These are phyloP conservation scores for Geranomyces variabilis DNA, from an alignment of 192 early-diverging fungal species.

Conservation along the genomic window DNA sequence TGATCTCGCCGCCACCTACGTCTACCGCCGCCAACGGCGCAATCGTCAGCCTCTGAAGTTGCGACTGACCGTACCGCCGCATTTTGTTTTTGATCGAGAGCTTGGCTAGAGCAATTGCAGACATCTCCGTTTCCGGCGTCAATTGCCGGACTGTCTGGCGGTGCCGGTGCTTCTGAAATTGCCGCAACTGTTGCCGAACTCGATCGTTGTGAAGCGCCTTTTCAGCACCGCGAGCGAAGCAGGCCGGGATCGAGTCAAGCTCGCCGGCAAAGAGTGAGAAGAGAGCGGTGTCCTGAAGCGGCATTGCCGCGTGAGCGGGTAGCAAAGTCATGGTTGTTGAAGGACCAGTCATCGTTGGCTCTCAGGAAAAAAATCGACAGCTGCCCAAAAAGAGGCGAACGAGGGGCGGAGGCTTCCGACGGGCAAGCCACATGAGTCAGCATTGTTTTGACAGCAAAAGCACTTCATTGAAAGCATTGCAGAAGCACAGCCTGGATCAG, in stretches of 20 bases:
- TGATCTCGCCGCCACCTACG: constrained; percentile 9
- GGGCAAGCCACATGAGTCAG: no score
- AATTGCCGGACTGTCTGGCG: constrained; percentile 6
- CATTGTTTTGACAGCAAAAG: no score
- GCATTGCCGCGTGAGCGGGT: not conserved
- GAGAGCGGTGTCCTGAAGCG: constrained; percentile 3
- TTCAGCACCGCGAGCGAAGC: constrained; percentile 16
- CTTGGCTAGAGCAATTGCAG: not conserved
- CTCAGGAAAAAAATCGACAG: no score
- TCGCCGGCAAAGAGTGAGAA: constrained; percentile 6
- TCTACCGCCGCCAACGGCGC: constrained; percentile 41
- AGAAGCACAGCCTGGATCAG: no score
- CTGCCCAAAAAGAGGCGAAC: no score
- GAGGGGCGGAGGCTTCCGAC: no score
- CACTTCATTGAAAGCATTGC: no score
- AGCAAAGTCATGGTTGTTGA: no score
- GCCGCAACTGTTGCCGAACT: constrained; percentile 36
- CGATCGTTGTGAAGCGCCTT: constrained; percentile 33
- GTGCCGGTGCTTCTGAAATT: constrained; percentile 12
- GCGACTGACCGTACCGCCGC: constrained; percentile 37
- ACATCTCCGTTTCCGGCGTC: constrained; percentile 16
- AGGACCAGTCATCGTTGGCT: no score
- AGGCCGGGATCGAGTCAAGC: constrained; percentile 15
- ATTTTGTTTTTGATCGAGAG: constrained; percentile 25
- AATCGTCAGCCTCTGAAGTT: constrained; percentile 40